Conservation (phyloP, 2,329 filamentous ascomycete genomes). For the Nemania bipapillata region DNA sequence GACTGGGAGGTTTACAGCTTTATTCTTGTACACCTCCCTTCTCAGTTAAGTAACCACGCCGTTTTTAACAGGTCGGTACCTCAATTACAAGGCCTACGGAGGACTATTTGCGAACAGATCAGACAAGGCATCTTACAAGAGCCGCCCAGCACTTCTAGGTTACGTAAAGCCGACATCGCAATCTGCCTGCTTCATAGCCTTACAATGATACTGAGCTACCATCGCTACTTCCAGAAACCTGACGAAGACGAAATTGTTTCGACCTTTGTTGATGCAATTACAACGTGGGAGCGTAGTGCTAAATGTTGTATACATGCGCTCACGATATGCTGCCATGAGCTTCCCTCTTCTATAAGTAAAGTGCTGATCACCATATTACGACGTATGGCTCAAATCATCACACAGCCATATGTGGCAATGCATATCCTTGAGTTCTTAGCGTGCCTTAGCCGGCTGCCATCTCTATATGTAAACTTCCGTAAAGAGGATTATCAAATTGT, state of each 20-base stretch:
- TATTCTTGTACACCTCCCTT: conserved; percentile 83
- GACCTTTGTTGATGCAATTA: conserved; percentile 85
- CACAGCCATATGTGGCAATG: conserved; percentile 87
- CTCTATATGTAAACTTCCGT: conserved; percentile 86
- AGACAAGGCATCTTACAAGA: conserved; percentile 81
- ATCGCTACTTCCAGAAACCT: conserved; percentile 81
- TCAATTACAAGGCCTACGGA: conserved; percentile 79
- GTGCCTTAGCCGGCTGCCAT: conserved; percentile 82
- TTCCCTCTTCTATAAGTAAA: conserved; percentile 87
- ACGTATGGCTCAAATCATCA: conserved; percentile 96
- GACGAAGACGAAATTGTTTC: conserved; percentile 91
- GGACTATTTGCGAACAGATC: conserved; percentile 83
- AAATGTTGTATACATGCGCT: conserved; percentile 95
- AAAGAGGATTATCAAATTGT: conserved; percentile 93
- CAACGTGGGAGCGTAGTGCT: conserved; percentile 84
- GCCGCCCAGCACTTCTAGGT: conserved; percentile 78
- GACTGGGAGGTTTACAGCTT: conserved; percentile 96
- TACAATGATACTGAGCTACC: conserved; percentile 89
- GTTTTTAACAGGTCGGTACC: conserved; percentile 79
- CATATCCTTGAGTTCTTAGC: conserved; percentile 97
- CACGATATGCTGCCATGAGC: conserved; percentile 93
- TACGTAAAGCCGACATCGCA: conserved; percentile 88
- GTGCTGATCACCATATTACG: conserved; percentile 85
- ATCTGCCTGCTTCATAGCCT: conserved; percentile 88
- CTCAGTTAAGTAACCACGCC: conserved; percentile 89